These are phyloP conservation scores for Lachancea dasiensis DNA, from an alignment of 805 yeast genomes.

Conservation along the genomic window DNA sequence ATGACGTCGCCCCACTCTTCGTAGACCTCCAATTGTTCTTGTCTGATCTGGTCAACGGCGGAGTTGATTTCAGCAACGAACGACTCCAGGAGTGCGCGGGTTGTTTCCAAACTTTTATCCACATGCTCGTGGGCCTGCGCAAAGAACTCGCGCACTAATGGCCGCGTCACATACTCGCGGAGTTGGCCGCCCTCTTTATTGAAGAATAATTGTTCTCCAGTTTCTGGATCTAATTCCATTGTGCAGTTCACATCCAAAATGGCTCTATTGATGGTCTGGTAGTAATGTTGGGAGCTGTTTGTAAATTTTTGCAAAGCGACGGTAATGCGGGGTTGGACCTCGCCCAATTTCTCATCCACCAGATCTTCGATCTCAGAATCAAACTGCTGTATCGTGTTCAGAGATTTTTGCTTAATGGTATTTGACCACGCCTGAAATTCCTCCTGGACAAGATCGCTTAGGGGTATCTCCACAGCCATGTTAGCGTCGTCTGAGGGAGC, in stretches of 20 bases:
- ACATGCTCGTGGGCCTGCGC: conserved; percentile 29
- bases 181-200: conserved; percentile 33
- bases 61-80: conserved; percentile 32
- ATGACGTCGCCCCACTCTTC: conserved; percentile 71
- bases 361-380: conserved; percentile 32
- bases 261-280: conserved; percentile 27
- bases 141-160: conserved; percentile 42
- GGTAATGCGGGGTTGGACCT: conserved; percentile 31
- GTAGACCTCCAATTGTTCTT: conserved; percentile 52
- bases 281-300: conserved; percentile 22
- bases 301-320: conserved; percentile 33
- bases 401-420: conserved; percentile 35
- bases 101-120: conserved; percentile 27
- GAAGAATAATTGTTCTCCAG: conserved; percentile 32
- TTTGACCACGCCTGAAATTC: conserved; percentile 35
- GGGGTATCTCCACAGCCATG: conserved; percentile 16
- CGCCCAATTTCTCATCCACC: conserved; percentile 24
- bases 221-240: conserved; percentile 25
- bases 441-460: conserved; percentile 27
- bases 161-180: conserved; percentile 39
- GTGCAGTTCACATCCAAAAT: conserved; percentile 38
- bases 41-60: conserved; percentile 35
- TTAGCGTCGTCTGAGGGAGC: conserved; percentile 9
- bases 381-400: conserved; percentile 37
- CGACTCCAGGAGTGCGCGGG: conserved; percentile 30